Evolutionary conservation across 2,329 filamentous ascomycete genomes (phyloP), one percentile per base, ranked within the genome.

Genomic region (Thielaviopsis cerberus): DNA sequence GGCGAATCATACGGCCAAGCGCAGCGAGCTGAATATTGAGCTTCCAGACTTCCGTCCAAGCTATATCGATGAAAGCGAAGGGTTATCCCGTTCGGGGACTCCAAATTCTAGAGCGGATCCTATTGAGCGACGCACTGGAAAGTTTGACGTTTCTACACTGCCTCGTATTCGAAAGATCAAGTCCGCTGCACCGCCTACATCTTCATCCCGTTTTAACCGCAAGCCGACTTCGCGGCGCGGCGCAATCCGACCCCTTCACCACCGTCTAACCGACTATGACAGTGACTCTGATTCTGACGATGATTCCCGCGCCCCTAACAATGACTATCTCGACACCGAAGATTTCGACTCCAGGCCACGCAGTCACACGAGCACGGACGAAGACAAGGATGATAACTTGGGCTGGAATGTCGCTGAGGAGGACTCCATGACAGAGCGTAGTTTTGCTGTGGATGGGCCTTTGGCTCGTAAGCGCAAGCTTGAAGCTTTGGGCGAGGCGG

Each of bases 281-380:
- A 86, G 85, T 62, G 84, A 88, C n/a, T 53, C 52, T 4, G 88
- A 96, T 67, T 94, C 88, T 0, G 90, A 95, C 63, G 90, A 94
- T 63, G 89, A 96, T 58, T 73, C 70, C 1, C 78, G 80, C 62
- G 79, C 79, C 53, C 71, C 73, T 45, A 72, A 72, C 34, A 50
- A 41, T 24, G 59, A 69, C 27, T 81, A 85, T 13, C 70, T 83
- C 52, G 88, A 90, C 67, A 94, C 87, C 0, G 90, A 94, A 67
- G 90, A 92, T 63, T 82, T 82, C 34, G 90, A 92, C 61, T 94
- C 87, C 62, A 80, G 85, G 50, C 85, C 85, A 54, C 81, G 83
- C 51, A 95, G 87, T 68, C 87, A 85, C 50, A 78, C 82, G 75
- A 81, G 77, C 65, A 77, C 77, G 1, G 80, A 83, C 60, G 79